Percentiles rank a stretch among this genome's conserved stretches.
phyloP scores from a whole-genome alignment of 179 eudicot species.

The Sideroxylon spinosum region DNA sequence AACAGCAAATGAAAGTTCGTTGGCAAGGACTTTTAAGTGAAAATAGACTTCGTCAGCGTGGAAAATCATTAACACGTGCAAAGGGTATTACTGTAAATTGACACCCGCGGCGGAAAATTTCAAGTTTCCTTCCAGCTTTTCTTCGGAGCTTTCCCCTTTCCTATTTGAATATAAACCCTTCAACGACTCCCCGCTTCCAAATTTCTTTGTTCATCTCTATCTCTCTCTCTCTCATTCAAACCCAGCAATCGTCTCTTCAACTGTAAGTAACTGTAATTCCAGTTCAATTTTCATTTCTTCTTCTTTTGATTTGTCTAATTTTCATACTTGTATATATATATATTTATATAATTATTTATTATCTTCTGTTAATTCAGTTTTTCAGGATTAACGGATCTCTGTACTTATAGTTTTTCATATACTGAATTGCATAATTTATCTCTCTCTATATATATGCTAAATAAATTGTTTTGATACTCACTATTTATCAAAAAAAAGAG shows the following conservation, averaged over 20 bases:
- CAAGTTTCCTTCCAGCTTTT: no score
- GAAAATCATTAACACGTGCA: no score
- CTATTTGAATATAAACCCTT: conserved; percentile 22
- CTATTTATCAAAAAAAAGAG: neutral
- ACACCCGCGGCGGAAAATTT: no score
- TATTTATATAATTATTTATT: neutral
- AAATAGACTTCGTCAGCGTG: no score
- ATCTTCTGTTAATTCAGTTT: conserved; percentile 23
- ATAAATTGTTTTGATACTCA: neutral
- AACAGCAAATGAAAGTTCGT: no score
- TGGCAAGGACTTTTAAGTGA: no score
- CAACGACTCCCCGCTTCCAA: neutral
- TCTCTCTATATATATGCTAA: neutral
- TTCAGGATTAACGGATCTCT: conserved; percentile 29
- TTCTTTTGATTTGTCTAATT: neutral
- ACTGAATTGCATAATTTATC: no score
- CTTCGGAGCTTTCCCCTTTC: neutral
- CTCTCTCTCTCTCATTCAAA: neutral
- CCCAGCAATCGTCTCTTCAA: neutral
- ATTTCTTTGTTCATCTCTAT: neutral
- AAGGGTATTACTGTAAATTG: no score
- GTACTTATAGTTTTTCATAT: conserved; percentile 4
- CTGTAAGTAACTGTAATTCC: conserved; percentile 27
- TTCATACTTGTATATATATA: neutral
- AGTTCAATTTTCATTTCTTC: neutral